These are phyloP conservation scores for Blastocystis sp. DNA, from an alignment of 352 stramenopile species.

Conservation along the genomic window DNA sequence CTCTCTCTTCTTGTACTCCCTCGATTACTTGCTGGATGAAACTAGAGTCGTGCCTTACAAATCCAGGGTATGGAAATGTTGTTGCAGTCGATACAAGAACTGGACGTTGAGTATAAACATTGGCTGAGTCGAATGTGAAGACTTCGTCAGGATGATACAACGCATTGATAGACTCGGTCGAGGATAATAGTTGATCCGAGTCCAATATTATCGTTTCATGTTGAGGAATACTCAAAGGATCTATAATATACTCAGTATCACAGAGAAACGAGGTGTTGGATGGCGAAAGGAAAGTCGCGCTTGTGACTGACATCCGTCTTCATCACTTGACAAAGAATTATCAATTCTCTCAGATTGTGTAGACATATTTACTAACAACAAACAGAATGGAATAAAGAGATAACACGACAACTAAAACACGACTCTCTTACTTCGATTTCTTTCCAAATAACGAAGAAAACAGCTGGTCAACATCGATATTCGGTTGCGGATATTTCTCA, in stretches of 20 bases:
- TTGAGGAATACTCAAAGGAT: not conserved
- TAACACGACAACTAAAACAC: constrained; percentile 55
- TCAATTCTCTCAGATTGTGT: not conserved
- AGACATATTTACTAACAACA: constrained; percentile 30
- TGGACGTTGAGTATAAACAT: not conserved
- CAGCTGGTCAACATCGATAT: constrained; percentile 58
- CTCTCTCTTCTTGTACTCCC: not conserved
- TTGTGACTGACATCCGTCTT: not conserved
- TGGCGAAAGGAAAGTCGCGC: not conserved
- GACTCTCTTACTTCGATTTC: constrained; percentile 41
- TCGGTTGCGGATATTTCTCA: constrained; percentile 40
- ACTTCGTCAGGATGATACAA: not conserved
- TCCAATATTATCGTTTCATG: not conserved
- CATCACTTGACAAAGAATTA: not conserved
- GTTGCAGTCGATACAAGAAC: not conserved
- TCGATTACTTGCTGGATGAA: constrained; percentile 3
- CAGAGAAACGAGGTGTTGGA: constrained; percentile 9
- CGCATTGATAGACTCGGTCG: not conserved
- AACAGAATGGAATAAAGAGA: constrained; percentile 38
- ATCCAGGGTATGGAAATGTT: not conserved
- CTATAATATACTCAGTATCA: not conserved
- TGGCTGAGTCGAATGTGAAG: constrained; percentile 34
- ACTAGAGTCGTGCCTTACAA: not conserved
- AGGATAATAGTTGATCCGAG: not conserved
- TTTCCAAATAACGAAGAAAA: constrained; percentile 62